A percentile compares a stretch with the other conserved stretches of the same genome.
These are phyloP conservation scores for Zymoseptoria ardabiliae DNA, from an alignment of 2,329 filamentous ascomycete genomes.

Conservation along the genomic window DNA sequence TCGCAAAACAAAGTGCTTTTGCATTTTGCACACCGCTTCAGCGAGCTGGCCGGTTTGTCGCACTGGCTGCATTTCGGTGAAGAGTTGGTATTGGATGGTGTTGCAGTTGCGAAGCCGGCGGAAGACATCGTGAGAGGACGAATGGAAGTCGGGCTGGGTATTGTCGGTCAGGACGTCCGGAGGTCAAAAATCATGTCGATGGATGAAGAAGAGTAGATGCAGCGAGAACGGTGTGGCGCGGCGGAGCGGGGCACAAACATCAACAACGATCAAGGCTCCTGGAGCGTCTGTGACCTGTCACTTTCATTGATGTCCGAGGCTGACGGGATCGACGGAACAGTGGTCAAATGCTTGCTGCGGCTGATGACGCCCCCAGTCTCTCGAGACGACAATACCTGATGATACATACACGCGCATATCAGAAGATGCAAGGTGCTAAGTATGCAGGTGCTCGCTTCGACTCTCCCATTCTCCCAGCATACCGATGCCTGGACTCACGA, in stretches of 20 bases:
- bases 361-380: neutral
- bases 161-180: neutral
- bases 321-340: neutral
- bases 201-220: neutral
- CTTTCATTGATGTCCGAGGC: too few species aligned
- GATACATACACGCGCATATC: neutral
- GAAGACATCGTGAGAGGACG: neutral
- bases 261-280: neutral
- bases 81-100: neutral
- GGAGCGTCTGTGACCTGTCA: too few species aligned
- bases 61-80: conserved; percentile 8
- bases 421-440: neutral
- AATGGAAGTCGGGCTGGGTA: neutral
- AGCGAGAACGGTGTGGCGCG: neutral
- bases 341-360: neutral
- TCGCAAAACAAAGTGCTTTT: conserved; percentile 27
- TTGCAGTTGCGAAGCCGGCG: too few species aligned
- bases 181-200: neutral
- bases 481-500: neutral
- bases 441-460: neutral
- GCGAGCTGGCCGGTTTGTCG: conserved; percentile 13
- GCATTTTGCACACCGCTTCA: conserved; percentile 26
- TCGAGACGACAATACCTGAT: neutral
- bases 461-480: neutral
- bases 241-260: neutral